Evolutionary conservation across 208 protist species (phyloP), one percentile per base, ranked within the genome.

Genomic region (Leishmania guyanensis): DNA sequence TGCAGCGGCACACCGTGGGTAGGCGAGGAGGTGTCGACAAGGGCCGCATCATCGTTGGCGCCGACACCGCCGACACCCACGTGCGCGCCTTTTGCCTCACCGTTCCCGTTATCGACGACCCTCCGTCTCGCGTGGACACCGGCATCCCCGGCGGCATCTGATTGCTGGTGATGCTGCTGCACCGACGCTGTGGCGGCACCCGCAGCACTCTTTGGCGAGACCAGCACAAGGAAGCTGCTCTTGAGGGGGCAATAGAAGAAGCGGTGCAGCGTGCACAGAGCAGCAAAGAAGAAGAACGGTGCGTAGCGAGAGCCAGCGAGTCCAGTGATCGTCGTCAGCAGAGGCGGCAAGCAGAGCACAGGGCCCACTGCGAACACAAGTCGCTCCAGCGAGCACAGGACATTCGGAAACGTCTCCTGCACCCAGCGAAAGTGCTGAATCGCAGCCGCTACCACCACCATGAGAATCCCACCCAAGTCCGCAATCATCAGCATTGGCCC

Each of bases 371-470:
- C 89, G 71, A 98, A 83, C 46, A 91, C 86, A 9, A 86, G 80
- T 14, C 93, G 89, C 84, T 98, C 93, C 83, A 94, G 84, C 26
- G 86, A 69, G 79, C 88, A 93, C 22, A 93, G 84, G 51, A 94
- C 86, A 68, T 91, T 90, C 5, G 95, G 95, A 60, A 83, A 93
- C 20, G 81, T 83, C 79, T 91, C 78, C 85, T 98, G 95, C 51
- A 98, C 60, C 89, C 91, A 98, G 4, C 88, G 89, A 82, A 97
- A 98, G 84, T 98, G 95, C 76, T 95, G 86, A 73, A 93, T 75
- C 0, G 86, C 84, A 0, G 89, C 81, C 48, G 88, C 91, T 17
- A 86, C 84, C 16, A 84, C 75, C 10, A 87, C 46, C 50, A 86
- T 3, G 22, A 95, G 75, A 26, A 95, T 29, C 9, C 88, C 86